Conservation (phyloP, 2,329 filamentous ascomycete genomes). For the Xylaria sp. region DNA sequence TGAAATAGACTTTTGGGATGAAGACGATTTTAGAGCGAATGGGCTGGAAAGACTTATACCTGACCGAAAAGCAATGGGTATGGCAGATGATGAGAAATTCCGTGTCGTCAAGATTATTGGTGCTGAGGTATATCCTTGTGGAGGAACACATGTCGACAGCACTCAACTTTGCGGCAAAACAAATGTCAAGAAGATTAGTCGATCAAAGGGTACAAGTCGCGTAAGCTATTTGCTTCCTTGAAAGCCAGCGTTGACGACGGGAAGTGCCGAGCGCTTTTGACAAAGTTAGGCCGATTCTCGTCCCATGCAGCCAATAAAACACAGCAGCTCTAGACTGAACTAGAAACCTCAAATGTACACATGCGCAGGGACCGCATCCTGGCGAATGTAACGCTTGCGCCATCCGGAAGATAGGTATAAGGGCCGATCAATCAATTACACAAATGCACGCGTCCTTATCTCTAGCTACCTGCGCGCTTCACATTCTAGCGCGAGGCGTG, state of each 20-base stretch:
- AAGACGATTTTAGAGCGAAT: constrained; percentile 61
- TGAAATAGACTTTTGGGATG: constrained; percentile 70
- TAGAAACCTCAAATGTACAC: neutral
- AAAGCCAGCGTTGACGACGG: neutral
- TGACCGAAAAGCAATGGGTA: constrained; percentile 48
- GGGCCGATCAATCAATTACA: constrained; percentile 1
- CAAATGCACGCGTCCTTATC: neutral
- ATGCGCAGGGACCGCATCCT: neutral
- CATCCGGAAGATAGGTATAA: neutral
- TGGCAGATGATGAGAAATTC: constrained; percentile 58
- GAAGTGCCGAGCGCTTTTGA: neutral
- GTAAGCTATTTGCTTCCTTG: constrained; percentile 53
- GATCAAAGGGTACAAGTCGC: constrained; percentile 66
- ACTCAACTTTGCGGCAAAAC: constrained; percentile 65
- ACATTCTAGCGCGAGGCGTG: constrained; percentile 4
- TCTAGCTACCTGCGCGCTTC: neutral
- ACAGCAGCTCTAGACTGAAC: constrained; percentile 6
- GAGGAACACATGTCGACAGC: constrained; percentile 72
- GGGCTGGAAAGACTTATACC: constrained; percentile 62
- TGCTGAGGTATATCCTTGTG: constrained; percentile 74
- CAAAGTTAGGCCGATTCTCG: neutral
- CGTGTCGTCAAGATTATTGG: constrained; percentile 73
- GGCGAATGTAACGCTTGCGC: neutral
- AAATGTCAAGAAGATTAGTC: constrained; percentile 69
- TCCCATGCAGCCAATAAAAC: constrained; percentile 9